These are phyloP conservation scores for Exophiala lecanii-corni DNA, from an alignment of 2,329 filamentous ascomycete species.

Conservation along the genomic window DNA sequence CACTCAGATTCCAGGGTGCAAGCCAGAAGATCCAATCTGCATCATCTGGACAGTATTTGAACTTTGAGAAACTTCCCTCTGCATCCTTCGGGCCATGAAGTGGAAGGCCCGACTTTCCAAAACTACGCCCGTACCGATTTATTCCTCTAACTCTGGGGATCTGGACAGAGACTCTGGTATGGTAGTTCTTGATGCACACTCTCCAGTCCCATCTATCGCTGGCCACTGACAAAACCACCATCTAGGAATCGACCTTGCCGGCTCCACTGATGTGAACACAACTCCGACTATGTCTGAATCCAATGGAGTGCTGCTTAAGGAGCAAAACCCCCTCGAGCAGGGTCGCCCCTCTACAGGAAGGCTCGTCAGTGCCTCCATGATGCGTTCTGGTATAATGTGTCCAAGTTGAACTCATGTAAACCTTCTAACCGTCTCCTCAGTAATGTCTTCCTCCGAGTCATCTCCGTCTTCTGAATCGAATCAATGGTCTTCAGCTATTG, in stretches of 20 bases:
- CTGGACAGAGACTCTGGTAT: slow-evolving; percentile 6
- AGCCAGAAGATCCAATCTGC: too few species aligned
- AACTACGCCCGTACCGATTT: slow-evolving; percentile 14
- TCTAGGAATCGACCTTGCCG: slow-evolving; percentile 3
- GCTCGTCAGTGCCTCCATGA: slow-evolving; percentile 23
- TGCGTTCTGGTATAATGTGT: slow-evolving; percentile 20
- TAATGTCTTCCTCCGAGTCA: slow-evolving; percentile 20
- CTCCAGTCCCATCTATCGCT: too few species aligned
- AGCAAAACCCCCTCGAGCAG: slow-evolving; percentile 20
- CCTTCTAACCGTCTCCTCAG: slow-evolving; percentile 9
- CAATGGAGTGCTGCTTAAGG: slow-evolving; percentile 24
- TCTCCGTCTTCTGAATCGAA: slow-evolving; percentile 28
- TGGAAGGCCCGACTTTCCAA: slow-evolving; percentile 17
- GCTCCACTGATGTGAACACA: slow-evolving; percentile 11
- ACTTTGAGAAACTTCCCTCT: background rate
- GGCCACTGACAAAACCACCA: too few species aligned
- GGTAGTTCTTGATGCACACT: background rate
- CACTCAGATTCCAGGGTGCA: too few species aligned
- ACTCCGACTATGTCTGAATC: slow-evolving; percentile 21
- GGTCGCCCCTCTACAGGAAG: slow-evolving; percentile 17
- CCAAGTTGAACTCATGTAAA: background rate
- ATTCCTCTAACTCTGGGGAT: slow-evolving; percentile 3
- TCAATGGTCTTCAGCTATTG: slow-evolving; percentile 48
- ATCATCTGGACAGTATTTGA: too few species aligned
- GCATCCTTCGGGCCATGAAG: slow-evolving; percentile 20